Evolutionary conservation across 2,329 filamentous ascomycete genomes (phyloP).

Genomic region (Fusarium napiforme): DNA sequence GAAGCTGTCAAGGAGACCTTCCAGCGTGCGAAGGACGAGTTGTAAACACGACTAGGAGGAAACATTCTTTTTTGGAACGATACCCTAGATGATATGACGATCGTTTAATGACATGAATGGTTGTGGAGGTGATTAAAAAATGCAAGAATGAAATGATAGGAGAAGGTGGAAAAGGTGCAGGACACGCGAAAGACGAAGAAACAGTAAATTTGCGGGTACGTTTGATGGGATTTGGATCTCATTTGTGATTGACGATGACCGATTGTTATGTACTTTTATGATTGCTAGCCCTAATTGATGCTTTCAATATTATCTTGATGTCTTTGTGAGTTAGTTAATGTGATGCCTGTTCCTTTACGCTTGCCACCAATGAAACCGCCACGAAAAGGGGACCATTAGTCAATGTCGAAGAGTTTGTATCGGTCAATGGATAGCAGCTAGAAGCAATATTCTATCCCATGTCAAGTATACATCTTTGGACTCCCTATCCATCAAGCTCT

Average conservation of each 20-base stretch:
- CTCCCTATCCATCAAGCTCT: background rate
- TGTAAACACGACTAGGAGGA: constrained; percentile 46
- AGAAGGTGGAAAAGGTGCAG: constrained; percentile 19
- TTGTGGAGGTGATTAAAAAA: background rate
- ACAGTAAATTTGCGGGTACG: constrained; percentile 18
- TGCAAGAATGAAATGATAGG: constrained; percentile 21
- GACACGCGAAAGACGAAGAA: constrained; percentile 21
- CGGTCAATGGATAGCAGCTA: background rate
- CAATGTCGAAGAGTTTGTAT: background rate
- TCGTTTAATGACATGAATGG: constrained; percentile 42
- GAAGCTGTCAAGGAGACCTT: constrained; percentile 56
- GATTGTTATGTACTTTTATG: constrained; percentile 34
- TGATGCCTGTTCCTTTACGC: background rate
- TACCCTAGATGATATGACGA: constrained; percentile 46
- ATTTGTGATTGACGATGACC: constrained; percentile 25
- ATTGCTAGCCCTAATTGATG: constrained; percentile 29
- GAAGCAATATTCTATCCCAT: background rate
- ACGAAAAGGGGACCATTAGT: background rate
- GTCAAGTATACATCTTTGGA: background rate
- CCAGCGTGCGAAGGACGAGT: constrained; percentile 53
- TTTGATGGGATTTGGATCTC: constrained; percentile 41
- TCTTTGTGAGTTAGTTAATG: accelerated
- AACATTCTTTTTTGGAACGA: constrained; percentile 45
- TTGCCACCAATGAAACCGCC: background rate
- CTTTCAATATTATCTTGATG: background rate